These are phyloP conservation scores for Dryas octopetala DNA, from an alignment of 306 rosid species.

Conservation along the genomic window DNA sequence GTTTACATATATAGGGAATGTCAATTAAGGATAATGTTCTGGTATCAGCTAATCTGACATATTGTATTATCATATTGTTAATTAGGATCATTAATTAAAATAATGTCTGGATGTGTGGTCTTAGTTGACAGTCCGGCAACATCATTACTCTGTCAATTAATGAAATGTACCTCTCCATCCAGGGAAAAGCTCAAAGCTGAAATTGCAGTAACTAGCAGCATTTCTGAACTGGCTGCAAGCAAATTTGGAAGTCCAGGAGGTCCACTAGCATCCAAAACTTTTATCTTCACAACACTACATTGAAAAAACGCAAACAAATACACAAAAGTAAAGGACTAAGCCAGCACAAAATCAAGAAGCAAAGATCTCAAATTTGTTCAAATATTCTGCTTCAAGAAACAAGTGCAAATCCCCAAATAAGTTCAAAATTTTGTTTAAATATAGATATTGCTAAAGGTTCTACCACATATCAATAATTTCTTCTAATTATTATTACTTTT, in stretches of 20 bases:
- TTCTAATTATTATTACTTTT: background rate
- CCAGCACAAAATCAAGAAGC: background rate
- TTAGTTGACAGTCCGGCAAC: background rate
- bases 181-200: constrained; percentile 93
- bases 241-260: constrained; percentile 98
- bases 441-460: background rate
- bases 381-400: background rate
- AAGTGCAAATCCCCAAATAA: background rate
- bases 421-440: background rate
- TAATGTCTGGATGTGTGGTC: background rate
- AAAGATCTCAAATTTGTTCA: background rate
- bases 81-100: background rate
- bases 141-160: background rate
- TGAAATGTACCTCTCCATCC: constrained; percentile 87
- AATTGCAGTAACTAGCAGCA: constrained; percentile 59
- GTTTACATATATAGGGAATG: background rate
- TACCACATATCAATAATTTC: background rate
- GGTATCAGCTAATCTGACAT: background rate
- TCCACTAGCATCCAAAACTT: constrained; percentile 94
- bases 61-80: background rate
- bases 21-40: background rate
- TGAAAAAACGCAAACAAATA: constrained; percentile 17
- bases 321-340: constrained; percentile 22
- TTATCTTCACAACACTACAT: constrained; percentile 69
- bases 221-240: constrained; percentile 63